Evolutionary conservation across 169 alveolate genomes (phyloP).

Genomic region (Cryptosporidium meleagridis): DNA sequence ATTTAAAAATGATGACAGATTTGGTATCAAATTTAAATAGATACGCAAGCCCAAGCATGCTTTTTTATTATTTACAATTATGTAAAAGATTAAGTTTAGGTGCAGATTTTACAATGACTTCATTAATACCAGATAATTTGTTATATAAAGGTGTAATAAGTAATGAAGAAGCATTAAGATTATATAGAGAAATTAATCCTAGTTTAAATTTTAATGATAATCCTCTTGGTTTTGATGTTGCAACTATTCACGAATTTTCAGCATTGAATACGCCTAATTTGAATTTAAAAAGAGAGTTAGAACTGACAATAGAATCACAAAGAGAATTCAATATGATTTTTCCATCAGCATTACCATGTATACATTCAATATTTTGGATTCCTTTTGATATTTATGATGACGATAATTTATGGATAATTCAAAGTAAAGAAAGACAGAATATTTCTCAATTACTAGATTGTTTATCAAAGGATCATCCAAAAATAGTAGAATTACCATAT

Average conservation of each 20-base stretch:
- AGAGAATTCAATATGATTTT: constrained; percentile 69
- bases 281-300: constrained; percentile 60
- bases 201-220: constrained; percentile 64
- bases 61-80: constrained; percentile 66
- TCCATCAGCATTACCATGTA: constrained; percentile 69
- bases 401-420: constrained; percentile 58
- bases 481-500: constrained; percentile 65
- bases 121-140: constrained; percentile 67
- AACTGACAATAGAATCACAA: constrained; percentile 60
- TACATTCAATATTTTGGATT: constrained; percentile 72
- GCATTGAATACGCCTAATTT: constrained; percentile 70
- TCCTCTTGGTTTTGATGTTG: constrained; percentile 68
- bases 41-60: constrained; percentile 74
- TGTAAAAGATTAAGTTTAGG: constrained; percentile 52
- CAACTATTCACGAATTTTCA: constrained; percentile 69
- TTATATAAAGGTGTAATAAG: constrained; percentile 19
- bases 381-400: constrained; percentile 74
- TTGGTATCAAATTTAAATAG: constrained; percentile 63
- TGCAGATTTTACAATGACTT: constrained; percentile 57
- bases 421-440: constrained; percentile 21
- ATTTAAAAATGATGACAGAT: constrained; percentile 29
- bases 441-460: constrained; percentile 23
- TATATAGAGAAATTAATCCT: constrained; percentile 66
- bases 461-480: constrained; percentile 68
- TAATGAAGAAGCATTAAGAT: constrained; percentile 64